A percentile compares a stretch with the other conserved stretches of the same genome.
phyloP scores from a whole-genome alignment of 2,329 filamentous ascomycete species.

The Fusarium brevicatenulatum region DNA sequence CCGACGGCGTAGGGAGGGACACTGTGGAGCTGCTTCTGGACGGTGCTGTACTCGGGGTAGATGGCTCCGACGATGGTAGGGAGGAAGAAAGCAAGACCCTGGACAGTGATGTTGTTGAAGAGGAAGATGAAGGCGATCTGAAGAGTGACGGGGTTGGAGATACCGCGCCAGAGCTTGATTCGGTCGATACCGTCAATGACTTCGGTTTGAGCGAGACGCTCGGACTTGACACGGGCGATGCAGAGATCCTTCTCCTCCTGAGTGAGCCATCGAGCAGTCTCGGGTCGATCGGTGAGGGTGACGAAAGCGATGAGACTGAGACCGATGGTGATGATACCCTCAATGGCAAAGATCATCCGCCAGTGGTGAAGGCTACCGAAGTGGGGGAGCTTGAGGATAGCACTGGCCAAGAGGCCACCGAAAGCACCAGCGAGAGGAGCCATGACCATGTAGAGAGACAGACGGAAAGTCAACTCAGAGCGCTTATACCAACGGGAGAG shows the following conservation, averaged over 20 bases:
- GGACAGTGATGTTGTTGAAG: conserved; percentile 73
- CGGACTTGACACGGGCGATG: conserved; percentile 67
- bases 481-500: conserved; percentile 71
- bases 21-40: conserved; percentile 71
- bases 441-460: conserved; percentile 73
- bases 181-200: conserved; percentile 69
- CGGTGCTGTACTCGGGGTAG: conserved; percentile 66
- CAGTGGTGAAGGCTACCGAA: conserved; percentile 67
- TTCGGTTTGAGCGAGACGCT: conserved; percentile 68
- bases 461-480: conserved; percentile 69
- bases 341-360: conserved; percentile 78
- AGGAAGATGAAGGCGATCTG: conserved; percentile 67
- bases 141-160: conserved; percentile 68
- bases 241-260: conserved; percentile 72
- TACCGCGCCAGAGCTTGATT: conserved; percentile 67
- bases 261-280: conserved; percentile 71
- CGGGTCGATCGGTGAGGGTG: conserved; percentile 73
- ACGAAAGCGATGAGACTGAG: conserved; percentile 68
- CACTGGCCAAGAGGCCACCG: conserved; percentile 71
- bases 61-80: conserved; percentile 73
- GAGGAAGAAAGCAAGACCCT: conserved; percentile 72
- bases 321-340: conserved; percentile 68
- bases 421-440: conserved; percentile 74
- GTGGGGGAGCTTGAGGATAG: conserved; percentile 66
- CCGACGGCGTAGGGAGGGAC: conserved; percentile 73